Evolutionary conservation across 1,284 basidiomycete genomes (phyloP).

Genomic region (Ustilago esculenta): DNA sequence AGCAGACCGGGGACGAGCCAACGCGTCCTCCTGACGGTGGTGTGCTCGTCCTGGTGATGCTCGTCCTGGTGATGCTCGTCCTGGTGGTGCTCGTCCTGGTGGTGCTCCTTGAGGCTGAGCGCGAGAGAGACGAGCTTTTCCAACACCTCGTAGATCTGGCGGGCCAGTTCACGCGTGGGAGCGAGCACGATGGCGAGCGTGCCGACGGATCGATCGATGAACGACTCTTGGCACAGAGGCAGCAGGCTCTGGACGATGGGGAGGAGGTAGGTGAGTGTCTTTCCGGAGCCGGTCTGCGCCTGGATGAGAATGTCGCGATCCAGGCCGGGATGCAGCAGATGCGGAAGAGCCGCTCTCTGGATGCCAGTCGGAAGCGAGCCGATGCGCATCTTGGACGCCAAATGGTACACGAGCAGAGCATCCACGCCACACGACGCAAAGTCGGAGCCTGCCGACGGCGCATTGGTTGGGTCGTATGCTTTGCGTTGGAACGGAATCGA

Average conservation of each 20-base stretch:
- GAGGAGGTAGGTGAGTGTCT: constrained; percentile 92
- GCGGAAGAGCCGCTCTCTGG: constrained; percentile 82
- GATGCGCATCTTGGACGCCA: constrained; percentile 83
- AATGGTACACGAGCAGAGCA: constrained; percentile 81
- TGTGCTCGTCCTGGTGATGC: no score
- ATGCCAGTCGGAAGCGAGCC: constrained; percentile 84
- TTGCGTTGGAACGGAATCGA: constrained; percentile 10
- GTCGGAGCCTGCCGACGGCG: constrained; percentile 68
- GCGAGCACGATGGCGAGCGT: constrained; percentile 94
- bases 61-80: constrained; percentile 67
- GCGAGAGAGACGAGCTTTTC: constrained; percentile 73
- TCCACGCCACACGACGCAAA: constrained; percentile 75
- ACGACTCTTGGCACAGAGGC: constrained; percentile 79
- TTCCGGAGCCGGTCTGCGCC: constrained; percentile 97
- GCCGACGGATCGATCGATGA: constrained; percentile 78
- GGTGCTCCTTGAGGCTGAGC: constrained; percentile 73
- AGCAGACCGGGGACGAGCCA: constrained; percentile 95
- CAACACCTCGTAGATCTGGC: constrained; percentile 84
- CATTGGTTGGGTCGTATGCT: constrained; percentile 58
- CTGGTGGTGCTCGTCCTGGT: constrained; percentile 64
- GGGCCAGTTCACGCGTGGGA: constrained; percentile 92
- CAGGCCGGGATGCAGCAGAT: constrained; percentile 71
- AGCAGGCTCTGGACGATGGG: constrained; percentile 95
- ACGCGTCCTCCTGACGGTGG: constrained; percentile 70
- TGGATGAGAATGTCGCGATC: constrained; percentile 90